A percentile compares a stretch with the other conserved stretches of the same genome.
These are phyloP conservation scores for Ligustrum vulgare DNA, from an alignment of 257 asterid species.

Conservation along the genomic window DNA sequence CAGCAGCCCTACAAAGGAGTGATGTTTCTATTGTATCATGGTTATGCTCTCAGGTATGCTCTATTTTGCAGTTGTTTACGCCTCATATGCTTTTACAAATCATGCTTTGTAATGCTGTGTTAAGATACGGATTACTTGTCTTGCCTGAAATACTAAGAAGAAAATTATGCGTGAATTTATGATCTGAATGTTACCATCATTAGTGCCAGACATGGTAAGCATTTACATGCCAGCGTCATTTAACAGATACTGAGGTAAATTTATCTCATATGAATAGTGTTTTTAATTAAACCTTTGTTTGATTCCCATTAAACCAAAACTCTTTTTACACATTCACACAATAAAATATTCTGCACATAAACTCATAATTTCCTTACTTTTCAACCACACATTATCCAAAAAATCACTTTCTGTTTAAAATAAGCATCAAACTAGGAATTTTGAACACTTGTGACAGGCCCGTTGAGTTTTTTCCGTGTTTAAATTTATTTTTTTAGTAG, in stretches of 20 bases:
- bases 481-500: no score
- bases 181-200: neutral
- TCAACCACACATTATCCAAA: no score
- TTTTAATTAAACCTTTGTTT: neutral
- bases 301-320: no score
- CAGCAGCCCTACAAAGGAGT: constrained; percentile 82
- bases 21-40: constrained; percentile 86
- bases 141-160: neutral
- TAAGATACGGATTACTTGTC: neutral
- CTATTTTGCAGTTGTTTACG: neutral
- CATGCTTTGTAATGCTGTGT: neutral
- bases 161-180: neutral
- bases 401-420: no score
- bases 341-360: no score
- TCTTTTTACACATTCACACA: no score
- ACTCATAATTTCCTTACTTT: no score
- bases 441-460: neutral
- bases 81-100: neutral
- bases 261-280: neutral
- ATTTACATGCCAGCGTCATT: neutral
- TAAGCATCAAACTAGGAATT: no score
- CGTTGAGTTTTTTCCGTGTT: neutral
- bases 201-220: neutral
- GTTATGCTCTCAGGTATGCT: constrained; percentile 90
- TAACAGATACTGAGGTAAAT: neutral